Base-by-base conservation (phyloP, 1,284 basidiomycete species). In the Melampsora larici-populina region DNA sequence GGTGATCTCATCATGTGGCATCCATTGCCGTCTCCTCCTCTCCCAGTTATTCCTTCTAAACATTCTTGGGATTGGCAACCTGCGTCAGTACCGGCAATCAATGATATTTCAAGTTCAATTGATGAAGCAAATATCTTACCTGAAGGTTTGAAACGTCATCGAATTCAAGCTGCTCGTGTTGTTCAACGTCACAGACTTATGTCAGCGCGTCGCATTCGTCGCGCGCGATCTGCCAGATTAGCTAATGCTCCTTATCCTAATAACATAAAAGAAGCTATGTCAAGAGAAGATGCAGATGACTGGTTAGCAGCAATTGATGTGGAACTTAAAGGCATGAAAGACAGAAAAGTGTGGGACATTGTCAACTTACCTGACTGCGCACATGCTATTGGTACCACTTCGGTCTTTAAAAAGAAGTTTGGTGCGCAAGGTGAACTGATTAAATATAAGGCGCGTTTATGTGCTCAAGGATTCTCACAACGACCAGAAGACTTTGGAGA, bases 371-470 rank as follows among this genome's bases (percentile, higher is more conserved):
- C 48, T 49, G 11, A 11, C 21, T 11, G 21, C 21, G 48, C 48
- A 11, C 48, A 49, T 49, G 48, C 48, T 18, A 36, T 72, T 1
- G 26, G 26, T 40, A 26, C 55, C 1, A 1, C 64, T 24, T 72
- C 33, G 70, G 55, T 63, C 1, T 72, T 72, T 31, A 4, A 31
- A 24, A 31, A 63, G 17, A 62, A 60, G n/a, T 71, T 62, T 31
- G 36, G 63, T 24, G 58, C n/a, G n/a, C n/a, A n/a, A n/a, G n/a
- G n/a, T n/a, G n/a, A n/a, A n/a, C n/a, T n/a, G n/a, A n/a, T n/a
- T n/a, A n/a, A n/a, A n/a, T n/a, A n/a, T n/a, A n/a, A n/a, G n/a
- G n/a, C n/a, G n/a, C n/a, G n/a, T n/a, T n/a, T n/a, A n/a, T n/a
- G n/a, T n/a, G n/a, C n/a, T n/a, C n/a, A n/a, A n/a, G n/a, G n/a